Conservation (phyloP, 192 early-diverging fungal genomes). For the Spizellomyces sp. region DNA sequence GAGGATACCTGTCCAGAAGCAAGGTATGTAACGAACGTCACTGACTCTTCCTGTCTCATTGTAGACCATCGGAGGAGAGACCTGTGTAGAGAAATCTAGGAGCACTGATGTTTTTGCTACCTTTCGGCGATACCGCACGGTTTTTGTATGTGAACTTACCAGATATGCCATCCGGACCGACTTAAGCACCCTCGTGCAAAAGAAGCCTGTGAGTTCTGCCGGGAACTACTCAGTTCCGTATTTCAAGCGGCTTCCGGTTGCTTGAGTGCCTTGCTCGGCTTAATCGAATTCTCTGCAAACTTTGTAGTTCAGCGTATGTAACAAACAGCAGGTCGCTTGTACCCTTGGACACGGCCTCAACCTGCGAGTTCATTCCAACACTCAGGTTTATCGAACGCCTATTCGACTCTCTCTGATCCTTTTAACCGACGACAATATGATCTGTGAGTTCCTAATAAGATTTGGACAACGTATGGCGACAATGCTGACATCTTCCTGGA, state of each 20-base stretch:
- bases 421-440: slow-evolving; percentile 28
- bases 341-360: neutral
- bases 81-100: neutral
- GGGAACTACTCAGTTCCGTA: neutral
- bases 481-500: neutral
- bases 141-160: neutral
- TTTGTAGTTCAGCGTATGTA: no score
- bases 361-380: slow-evolving; percentile 13
- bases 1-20: slow-evolving; percentile 28
- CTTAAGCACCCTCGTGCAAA: slow-evolving; percentile 33
- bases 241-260: no score
- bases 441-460: slow-evolving; percentile 12
- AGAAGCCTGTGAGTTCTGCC: slow-evolving; percentile 37
- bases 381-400: slow-evolving; percentile 14
- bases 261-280: no score
- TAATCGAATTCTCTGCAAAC: no score
- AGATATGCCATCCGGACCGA: slow-evolving; percentile 39
- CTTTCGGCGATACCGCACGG: no score
- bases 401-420: slow-evolving; percentile 32
- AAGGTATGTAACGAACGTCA: slow-evolving; percentile 11
- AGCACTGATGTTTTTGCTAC: neutral
- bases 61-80: neutral
- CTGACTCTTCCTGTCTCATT: neutral
- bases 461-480: neutral
- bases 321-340: neutral